phyloP scores from a whole-genome alignment of 2,329 filamentous ascomycete genomes.

The Penicillium sp. region DNA sequence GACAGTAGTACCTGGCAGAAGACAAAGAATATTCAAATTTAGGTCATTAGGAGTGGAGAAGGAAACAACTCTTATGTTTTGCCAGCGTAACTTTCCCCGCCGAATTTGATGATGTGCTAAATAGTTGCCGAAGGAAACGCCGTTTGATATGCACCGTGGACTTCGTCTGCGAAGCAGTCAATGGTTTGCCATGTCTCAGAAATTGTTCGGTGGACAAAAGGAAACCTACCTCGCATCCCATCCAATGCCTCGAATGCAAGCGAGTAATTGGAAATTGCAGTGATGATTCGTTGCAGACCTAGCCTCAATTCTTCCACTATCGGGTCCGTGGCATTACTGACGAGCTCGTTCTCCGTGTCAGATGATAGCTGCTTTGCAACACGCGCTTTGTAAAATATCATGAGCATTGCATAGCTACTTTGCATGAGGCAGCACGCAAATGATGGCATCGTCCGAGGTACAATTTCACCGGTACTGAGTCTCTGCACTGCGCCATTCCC shows the following conservation, averaged over 20 bases:
- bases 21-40: too few relatives aligned
- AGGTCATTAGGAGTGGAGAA: too few relatives aligned
- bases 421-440: slow-evolving; percentile 46
- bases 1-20: too few relatives aligned
- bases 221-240: slow-evolving; percentile 39
- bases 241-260: slow-evolving; percentile 39
- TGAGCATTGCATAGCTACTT: slow-evolving; percentile 43
- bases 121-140: slow-evolving; percentile 27
- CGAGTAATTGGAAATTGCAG: slow-evolving; percentile 36
- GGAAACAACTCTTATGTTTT: too few relatives aligned
- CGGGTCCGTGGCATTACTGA: slow-evolving; percentile 23
- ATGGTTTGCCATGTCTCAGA: background rate
- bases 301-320: slow-evolving; percentile 33
- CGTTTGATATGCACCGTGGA: slow-evolving; percentile 39
- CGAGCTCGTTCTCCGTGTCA: slow-evolving; percentile 18
- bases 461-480: slow-evolving; percentile 5
- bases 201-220: background rate
- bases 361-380: slow-evolving; percentile 30
- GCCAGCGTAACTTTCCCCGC: too few relatives aligned
- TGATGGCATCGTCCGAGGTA: slow-evolving; percentile 42
- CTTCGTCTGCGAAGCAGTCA: slow-evolving; percentile 31
- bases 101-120: slow-evolving; percentile 13
- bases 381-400: slow-evolving; percentile 41
- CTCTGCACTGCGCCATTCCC: slow-evolving; percentile 16
- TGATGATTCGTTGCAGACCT: slow-evolving; percentile 35